A percentile compares a stretch with the other conserved stretches of the same genome.
phyloP scores from a whole-genome alignment of 805 yeast genomes.

The Candida ascalaphidarum region DNA sequence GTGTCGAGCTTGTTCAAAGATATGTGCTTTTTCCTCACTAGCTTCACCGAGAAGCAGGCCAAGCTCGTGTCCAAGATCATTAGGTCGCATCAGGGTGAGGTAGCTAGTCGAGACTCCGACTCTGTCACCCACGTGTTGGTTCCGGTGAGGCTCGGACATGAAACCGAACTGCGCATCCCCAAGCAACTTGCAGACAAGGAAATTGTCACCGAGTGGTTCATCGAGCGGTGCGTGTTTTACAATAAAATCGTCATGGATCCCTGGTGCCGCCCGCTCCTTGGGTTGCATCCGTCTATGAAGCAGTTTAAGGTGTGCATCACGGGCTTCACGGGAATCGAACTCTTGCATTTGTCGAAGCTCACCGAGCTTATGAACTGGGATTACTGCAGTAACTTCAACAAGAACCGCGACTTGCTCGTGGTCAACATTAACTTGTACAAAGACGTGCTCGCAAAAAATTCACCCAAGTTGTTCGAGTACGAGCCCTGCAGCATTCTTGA shows the following conservation, averaged over 20 bases:
- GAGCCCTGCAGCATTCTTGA: constrained; percentile 20
- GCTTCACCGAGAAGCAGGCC: constrained; percentile 30
- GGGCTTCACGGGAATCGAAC: constrained; percentile 74
- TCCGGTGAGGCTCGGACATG: constrained; percentile 19
- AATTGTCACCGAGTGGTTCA: constrained; percentile 69
- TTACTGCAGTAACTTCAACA: constrained; percentile 39
- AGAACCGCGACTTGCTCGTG: constrained; percentile 48
- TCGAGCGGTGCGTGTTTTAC: constrained; percentile 65
- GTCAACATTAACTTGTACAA: constrained; percentile 42
- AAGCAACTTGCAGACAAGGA: constrained; percentile 9
- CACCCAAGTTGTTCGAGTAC: constrained; percentile 35
- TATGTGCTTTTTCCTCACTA: constrained; percentile 32
- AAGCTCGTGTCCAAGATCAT: constrained; percentile 34
- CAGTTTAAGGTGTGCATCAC: constrained; percentile 42
- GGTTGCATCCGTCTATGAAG: constrained; percentile 12
- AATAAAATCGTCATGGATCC: constrained; percentile 39
- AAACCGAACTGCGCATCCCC: constrained; percentile 14
- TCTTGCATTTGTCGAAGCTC: constrained; percentile 61
- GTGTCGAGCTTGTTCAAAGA: constrained; percentile 28
- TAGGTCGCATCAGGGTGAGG: constrained; percentile 35
- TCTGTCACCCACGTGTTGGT: constrained; percentile 23
- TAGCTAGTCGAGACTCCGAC: constrained; percentile 12
- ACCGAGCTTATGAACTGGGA: constrained; percentile 45
- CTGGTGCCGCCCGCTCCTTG: constrained; percentile 55
- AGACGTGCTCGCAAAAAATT: constrained; percentile 21